Base-by-base conservation (phyloP, 2,329 filamentous ascomycete species). In the Epichloe sp. region DNA sequence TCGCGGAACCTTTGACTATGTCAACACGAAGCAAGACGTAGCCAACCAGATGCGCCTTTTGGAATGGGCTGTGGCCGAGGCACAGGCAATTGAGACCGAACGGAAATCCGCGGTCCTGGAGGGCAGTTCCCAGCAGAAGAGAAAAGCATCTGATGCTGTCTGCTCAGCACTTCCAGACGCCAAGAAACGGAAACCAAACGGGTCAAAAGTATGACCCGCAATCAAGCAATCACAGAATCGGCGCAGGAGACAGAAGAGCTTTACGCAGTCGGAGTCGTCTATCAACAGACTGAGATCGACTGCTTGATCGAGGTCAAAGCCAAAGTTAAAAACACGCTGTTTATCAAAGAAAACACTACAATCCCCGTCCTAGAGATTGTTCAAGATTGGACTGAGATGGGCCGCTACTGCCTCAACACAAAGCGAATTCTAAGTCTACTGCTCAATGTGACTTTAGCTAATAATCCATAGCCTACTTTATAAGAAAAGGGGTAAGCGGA, bases 21-120 rank as follows among this genome's bases (percentile, higher is more conserved):
- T 10, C 6, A 1, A 48, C 12, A 52, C 55, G 5, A 59, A 53
- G 49, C 37, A 50, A 17, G 44, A 59, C 51, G 53, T 53, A 52
- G 41, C 48, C 42, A 50, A 53, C 44, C 58, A 57, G 19, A 52
- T 21, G 37, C 53, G 55, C 46, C 55, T 61, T 48, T 34, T 59
- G 47, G 53, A 53, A 58, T 63, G 62, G 63, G 54, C 55, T 40
- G 50, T 60, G 44, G 44, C 59, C 48, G 58, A 65, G 54, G 40
- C 60, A 38, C 55, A 53, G 41, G 45, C 60, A 44, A 57, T 63
- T 4, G 26, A 31, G 26, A 11, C 26, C 1, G 26, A 31, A 31
- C 26, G 26, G 10, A 31, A 31, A 31, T 11, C 8, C 26, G 26
- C 50, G 34, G 34, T 12, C 19, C 17, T 35, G 11, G 14, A 45